Evolutionary conservation across 2,329 filamentous ascomycete species (phyloP).

Genomic region (Aspergillus japonicus): DNA sequence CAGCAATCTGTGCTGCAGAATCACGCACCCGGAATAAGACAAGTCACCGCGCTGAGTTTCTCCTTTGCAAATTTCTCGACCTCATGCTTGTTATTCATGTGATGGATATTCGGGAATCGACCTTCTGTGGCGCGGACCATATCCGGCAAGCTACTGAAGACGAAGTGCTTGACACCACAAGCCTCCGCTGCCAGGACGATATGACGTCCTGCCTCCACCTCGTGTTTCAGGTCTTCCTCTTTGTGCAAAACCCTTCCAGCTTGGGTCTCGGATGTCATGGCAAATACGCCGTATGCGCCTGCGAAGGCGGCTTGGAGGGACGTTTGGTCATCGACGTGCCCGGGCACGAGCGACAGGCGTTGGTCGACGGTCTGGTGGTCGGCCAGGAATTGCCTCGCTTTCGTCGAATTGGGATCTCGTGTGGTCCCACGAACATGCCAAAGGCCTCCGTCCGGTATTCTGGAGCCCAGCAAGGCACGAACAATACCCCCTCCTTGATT

Average conservation of each 20-base stretch:
- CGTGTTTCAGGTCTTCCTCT: conserved; percentile 20
- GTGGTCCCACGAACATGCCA: conserved; percentile 16
- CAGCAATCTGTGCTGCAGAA: neutral
- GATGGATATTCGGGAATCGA: conserved; percentile 13
- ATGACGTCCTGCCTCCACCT: conserved; percentile 19
- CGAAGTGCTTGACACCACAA: conserved; percentile 15
- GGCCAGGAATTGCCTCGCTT: conserved; percentile 2
- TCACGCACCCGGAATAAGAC: conserved; percentile 16
- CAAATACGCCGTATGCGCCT: conserved; percentile 21
- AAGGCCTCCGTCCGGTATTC: neutral
- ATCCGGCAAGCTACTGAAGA: conserved; percentile 23
- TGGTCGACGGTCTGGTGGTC: conserved; percentile 4
- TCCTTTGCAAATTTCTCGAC: conserved; percentile 17
- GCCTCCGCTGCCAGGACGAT: conserved; percentile 19
- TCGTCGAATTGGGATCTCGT: conserved; percentile 10
- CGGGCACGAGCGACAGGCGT: conserved; percentile 10
- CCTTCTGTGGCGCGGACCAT: conserved; percentile 11
- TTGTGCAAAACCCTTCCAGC: conserved; percentile 11
- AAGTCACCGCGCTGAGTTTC: conserved; percentile 14
- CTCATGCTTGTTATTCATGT: conserved; percentile 18
- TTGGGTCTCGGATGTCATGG: conserved; percentile 13
- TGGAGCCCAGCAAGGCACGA: conserved; percentile 7
- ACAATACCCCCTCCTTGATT: conserved; percentile 17
- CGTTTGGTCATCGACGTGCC: conserved; percentile 10
- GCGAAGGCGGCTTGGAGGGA: conserved; percentile 13